Base-by-base conservation (phyloP, 345 rosid genomes). In the Citrus maxima region DNA sequence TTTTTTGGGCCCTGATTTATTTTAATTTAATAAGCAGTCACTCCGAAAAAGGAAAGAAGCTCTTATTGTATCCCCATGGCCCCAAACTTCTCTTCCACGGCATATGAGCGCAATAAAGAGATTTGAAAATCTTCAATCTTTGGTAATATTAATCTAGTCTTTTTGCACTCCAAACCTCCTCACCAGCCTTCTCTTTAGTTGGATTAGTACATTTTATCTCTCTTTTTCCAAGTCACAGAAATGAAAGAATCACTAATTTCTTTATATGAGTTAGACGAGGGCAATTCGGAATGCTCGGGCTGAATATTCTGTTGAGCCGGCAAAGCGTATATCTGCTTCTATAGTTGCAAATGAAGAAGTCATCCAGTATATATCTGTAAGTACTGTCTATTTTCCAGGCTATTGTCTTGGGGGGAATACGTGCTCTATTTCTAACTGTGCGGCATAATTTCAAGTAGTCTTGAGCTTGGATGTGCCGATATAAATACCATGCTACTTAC, bases 291-390 rank as follows among this genome's bases (percentile, higher is more conserved):
- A 92, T 91, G 99, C 89, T 73, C 88, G 98, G 82, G 97, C 99
- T 37, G 99, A 96, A 90, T 96, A 93, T 79, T 89, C 97, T 32
- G 97, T 96, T 85, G 99, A 93, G 84, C 99, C 99, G 8, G 97
- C 90, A 71, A 96, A 90, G 83, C 93, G 91, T 74, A 93, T 96
- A 89, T 93, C 99, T 84, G 99, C 97, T 74, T 90, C 93, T 21
- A 77, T 96, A 67, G 95, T 94, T 81, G 99, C 93, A 74, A 91
- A 87, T 79, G 72, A 87, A 77, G 99, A 96, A 49, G 99, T 94
- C 68, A 76, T 85, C 78, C 90, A 93, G 73, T 94, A 94, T 81
- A 89, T 92, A 78, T 89, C 94, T 82, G 98, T 96, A 84, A 91
- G 98, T 84, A 24, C 21, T 51, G 38, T 81, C 69, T 18, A 4